phyloP scores from a whole-genome alignment of 306 rosid species.

The Hippophae tibetana region DNA sequence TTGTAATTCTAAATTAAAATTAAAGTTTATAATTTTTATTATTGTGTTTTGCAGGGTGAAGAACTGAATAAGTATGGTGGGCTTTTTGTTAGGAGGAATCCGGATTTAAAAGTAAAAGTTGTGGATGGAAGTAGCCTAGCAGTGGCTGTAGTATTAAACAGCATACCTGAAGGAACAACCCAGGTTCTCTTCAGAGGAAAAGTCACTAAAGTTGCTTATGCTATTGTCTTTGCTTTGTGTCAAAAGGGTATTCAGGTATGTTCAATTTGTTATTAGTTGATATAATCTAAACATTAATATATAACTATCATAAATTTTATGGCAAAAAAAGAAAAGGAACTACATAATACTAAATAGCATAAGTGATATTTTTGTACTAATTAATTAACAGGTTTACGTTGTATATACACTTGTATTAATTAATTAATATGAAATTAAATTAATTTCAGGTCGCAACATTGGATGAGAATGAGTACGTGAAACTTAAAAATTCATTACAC shows the following conservation, averaged over 20 bases:
- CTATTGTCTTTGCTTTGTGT: constrained; percentile 40
- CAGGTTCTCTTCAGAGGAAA: constrained; percentile 58
- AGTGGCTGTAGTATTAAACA: constrained; percentile 44
- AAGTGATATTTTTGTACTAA: not conserved
- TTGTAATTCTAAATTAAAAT: not conserved
- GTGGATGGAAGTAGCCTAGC: constrained; percentile 74
- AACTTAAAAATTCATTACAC: constrained; percentile 27
- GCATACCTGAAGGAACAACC: constrained; percentile 48
- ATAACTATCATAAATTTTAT: no score
- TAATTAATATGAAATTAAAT: not conserved
- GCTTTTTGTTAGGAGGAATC: constrained; percentile 33
- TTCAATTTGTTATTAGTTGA: not conserved
- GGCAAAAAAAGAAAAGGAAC: not conserved
- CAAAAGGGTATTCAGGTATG: constrained; percentile 46
- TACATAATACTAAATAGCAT: not conserved
- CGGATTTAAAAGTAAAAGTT: constrained; percentile 45
- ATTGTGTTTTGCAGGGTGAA: constrained; percentile 29
- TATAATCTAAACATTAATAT: no score
- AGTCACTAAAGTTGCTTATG: constrained; percentile 51
- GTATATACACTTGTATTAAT: not conserved
- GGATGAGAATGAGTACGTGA: constrained; percentile 28
- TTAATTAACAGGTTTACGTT: not conserved
- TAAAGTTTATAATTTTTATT: not conserved
- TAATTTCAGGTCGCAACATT: constrained; percentile 32
- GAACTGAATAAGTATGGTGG: constrained; percentile 56